phyloP scores from a whole-genome alignment of 805 yeast species.

The Pichia ethanolica region DNA sequence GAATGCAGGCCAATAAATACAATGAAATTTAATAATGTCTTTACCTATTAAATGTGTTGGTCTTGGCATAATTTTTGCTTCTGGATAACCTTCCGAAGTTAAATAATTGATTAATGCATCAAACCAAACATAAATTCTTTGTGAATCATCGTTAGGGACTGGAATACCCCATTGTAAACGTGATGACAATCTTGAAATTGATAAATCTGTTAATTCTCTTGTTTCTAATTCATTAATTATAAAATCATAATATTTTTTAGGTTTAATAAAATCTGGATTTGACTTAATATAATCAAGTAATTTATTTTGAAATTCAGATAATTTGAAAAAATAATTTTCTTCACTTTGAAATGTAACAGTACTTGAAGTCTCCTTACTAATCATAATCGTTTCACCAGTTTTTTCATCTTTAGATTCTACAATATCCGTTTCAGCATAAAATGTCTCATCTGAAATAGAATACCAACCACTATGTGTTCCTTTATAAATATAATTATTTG shows the following conservation, averaged over 20 bases:
- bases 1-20: slow-evolving; percentile 91
- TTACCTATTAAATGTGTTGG: slow-evolving; percentile 79
- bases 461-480: slow-evolving; percentile 94
- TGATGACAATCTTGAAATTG: slow-evolving; percentile 77
- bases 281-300: slow-evolving; percentile 43
- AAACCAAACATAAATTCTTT: slow-evolving; percentile 91
- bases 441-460: slow-evolving; percentile 88
- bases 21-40: slow-evolving; percentile 83
- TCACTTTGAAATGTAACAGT: slow-evolving; percentile 74
- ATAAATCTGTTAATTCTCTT: slow-evolving; percentile 52
- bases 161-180: slow-evolving; percentile 85
- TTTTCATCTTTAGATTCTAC: slow-evolving; percentile 30
- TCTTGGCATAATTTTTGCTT: slow-evolving; percentile 17
- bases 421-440: slow-evolving; percentile 78
- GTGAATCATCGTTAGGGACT: slow-evolving; percentile 74
- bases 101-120: slow-evolving; percentile 87
- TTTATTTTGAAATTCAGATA: slow-evolving; percentile 50
- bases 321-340: slow-evolving; percentile 76
- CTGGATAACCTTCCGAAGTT: slow-evolving; percentile 58
- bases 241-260: slow-evolving; percentile 46
- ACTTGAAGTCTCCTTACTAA: slow-evolving; percentile 63
- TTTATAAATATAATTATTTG: slow-evolving; percentile 64
- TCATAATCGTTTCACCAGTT: slow-evolving; percentile 27
- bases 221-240: slow-evolving; percentile 51
- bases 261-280: slow-evolving; percentile 59